Base-by-base conservation (phyloP, 2,329 filamentous ascomycete species). In the Ophiostoma montium region DNA sequence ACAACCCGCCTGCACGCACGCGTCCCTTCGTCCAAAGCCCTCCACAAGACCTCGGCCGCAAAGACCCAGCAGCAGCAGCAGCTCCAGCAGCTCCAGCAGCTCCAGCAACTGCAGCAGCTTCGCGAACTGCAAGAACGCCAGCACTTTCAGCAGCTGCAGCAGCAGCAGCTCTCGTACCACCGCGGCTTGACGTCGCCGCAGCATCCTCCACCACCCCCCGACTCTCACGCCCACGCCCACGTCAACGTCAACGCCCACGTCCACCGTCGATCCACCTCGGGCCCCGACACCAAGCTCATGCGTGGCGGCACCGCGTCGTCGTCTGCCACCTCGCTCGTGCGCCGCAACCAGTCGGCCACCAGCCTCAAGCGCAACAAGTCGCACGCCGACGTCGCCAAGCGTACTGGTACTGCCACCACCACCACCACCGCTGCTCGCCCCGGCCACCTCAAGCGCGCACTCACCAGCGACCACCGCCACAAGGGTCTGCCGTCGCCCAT, bases 351-450 rank as follows among this genome's bases (percentile, higher is more conserved):
- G 12, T 78, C 76, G 3, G 68, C 75, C 48, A 65, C 70, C 15
- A 75, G 63, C 57, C 63, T 80, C 48, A 78, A 77, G 65, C 75
- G 76, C 60, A 80, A 80, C 60, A 71, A 71, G 45, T 81, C 77
- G 21, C 70, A 75, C 55, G 71, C 67, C 58, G 76, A 79, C 54
- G 68, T 80, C 36, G 61, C 59, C 56, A 75, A 72, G 58, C 70
- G 55, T 4, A 64, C 41, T 75, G 71, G 57, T n/a, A n/a, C n/a
- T n/a, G 23, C 23, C 23, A 8, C 23, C 23, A 8, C 23, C 23
- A 8, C 23, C 23, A 8, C 23, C 73, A 74, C 13, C 62, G 68
- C 38, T 68, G 35, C 16, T 13, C 7, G 43, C 13, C 46, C 38
- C 9, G 31, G 70, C 54, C 70, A 68, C 56, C 65, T 77, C 46